Conservation (phyloP, 164 flowering plant genomes). For the Stephania yunnanensis region DNA sequence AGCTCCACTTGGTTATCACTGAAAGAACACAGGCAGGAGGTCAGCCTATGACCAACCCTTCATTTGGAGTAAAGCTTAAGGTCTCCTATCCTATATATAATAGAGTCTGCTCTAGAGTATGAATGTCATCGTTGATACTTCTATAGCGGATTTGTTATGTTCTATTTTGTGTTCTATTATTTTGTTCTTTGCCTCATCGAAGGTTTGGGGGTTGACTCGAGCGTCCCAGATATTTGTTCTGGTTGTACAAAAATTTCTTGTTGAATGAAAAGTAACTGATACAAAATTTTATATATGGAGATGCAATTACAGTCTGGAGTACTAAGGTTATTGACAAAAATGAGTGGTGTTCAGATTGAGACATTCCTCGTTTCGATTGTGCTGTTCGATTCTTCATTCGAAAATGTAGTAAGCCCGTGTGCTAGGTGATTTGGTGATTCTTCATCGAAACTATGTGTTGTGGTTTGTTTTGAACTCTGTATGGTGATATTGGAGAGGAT, state of each 20-base stretch:
- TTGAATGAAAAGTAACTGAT: too few species aligned
- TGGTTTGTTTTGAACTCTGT: neutral
- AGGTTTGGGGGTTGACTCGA: neutral
- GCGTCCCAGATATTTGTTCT: neutral
- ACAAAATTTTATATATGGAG: too few species aligned
- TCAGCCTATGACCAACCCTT: neutral
- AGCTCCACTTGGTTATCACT: constrained; percentile 40
- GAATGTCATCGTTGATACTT: too few species aligned
- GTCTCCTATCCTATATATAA: neutral
- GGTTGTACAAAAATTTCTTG: too few species aligned
- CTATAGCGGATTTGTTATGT: neutral
- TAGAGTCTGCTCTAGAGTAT: too few species aligned
- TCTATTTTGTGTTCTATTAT: neutral
- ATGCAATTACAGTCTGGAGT: neutral
- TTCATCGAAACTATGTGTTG: neutral
- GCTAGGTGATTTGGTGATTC: neutral
- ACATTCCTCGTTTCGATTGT: neutral
- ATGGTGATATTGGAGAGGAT: neutral
- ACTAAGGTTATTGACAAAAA: neutral
- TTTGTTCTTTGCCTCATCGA: neutral
- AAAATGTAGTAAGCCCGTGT: too few species aligned
- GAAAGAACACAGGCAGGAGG: neutral
- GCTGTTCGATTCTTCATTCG: neutral
- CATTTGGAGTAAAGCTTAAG: neutral
- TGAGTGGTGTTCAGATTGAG: too few species aligned